Conservation (phyloP, 805 yeast species). For the Dipodascopsis tothii region DNA sequence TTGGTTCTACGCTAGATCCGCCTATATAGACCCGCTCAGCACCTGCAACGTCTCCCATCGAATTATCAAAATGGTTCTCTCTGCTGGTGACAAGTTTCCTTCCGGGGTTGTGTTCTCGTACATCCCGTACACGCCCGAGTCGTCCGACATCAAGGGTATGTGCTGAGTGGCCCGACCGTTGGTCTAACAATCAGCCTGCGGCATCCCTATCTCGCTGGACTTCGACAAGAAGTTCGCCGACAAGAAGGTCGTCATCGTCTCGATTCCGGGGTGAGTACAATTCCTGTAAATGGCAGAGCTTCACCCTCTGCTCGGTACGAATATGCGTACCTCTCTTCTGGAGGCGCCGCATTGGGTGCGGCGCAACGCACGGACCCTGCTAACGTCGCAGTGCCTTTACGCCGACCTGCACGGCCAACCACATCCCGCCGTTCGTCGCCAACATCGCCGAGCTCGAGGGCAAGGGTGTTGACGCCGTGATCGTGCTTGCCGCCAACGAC, state of each 20-base stretch:
- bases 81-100: conserved; percentile 27
- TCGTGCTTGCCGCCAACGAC: conserved; percentile 61
- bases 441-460: conserved; percentile 44
- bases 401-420: conserved; percentile 67
- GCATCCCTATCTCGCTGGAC: conserved; percentile 34
- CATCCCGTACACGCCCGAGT: conserved; percentile 32
- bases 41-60: no score
- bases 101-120: conserved; percentile 30
- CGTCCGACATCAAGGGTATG: conserved; percentile 24
- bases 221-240: conserved; percentile 32
- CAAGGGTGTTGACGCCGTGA: conserved; percentile 56
- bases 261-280: conserved; percentile 53
- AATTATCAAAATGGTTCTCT: background rate
- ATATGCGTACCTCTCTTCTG: no score
- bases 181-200: conserved; percentile 30
- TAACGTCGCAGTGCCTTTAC: conserved; percentile 55
- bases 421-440: conserved; percentile 59
- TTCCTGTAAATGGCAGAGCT: no score
- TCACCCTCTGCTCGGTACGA: no score
- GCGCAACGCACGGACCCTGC: background rate
- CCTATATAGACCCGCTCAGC: no score
- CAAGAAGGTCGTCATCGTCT: conserved; percentile 59
- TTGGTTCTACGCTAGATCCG: no score
- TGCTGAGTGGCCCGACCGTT: background rate
- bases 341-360: background rate